Evolutionary conservation across 176 grass and related monocot species (phyloP).

Genomic region (Phoenix roebelenii): DNA sequence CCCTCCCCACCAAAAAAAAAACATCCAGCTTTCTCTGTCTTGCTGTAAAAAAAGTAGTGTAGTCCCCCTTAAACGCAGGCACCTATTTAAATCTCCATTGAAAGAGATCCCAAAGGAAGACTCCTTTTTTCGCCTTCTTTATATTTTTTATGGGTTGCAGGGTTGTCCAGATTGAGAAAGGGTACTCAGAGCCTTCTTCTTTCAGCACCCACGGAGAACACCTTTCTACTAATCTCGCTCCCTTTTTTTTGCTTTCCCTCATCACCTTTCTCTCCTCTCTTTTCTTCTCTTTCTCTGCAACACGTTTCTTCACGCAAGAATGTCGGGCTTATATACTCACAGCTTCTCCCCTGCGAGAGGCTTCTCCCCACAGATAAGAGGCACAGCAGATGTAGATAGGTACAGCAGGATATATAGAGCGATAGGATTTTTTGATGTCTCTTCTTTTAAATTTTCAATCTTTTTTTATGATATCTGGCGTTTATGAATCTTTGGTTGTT

Average conservation of each 20-base stretch:
- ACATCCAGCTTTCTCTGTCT: neutral
- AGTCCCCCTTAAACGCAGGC: slow-evolving; percentile 10
- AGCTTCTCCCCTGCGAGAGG: slow-evolving; percentile 24
- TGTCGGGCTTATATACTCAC: slow-evolving; percentile 24
- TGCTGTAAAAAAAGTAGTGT: slow-evolving; percentile 13
- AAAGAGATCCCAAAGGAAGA: slow-evolving; percentile 3
- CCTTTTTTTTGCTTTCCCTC: neutral
- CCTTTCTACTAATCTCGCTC: slow-evolving; percentile 13
- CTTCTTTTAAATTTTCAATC: neutral
- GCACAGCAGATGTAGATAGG: slow-evolving; percentile 23
- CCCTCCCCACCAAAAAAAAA: neutral
- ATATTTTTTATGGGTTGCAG: slow-evolving; percentile 13
- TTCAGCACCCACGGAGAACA: neutral
- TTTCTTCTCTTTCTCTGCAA: slow-evolving; percentile 17
- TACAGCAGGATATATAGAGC: neutral
- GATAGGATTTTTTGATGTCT: neutral
- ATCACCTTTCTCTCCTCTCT: slow-evolving; percentile 11
- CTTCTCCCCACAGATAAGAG: slow-evolving; percentile 25
- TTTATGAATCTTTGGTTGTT: slow-evolving; percentile 33
- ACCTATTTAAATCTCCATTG: slow-evolving; percentile 23
- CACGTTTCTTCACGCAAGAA: slow-evolving; percentile 12
- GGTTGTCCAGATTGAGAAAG: slow-evolving; percentile 23
- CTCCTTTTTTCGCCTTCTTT: slow-evolving; percentile 18
- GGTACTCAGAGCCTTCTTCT: slow-evolving; percentile 11
- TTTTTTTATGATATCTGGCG: slow-evolving; percentile 33